phyloP scores from a whole-genome alignment of 352 stramenopile species.

The Globisporangium solare region DNA sequence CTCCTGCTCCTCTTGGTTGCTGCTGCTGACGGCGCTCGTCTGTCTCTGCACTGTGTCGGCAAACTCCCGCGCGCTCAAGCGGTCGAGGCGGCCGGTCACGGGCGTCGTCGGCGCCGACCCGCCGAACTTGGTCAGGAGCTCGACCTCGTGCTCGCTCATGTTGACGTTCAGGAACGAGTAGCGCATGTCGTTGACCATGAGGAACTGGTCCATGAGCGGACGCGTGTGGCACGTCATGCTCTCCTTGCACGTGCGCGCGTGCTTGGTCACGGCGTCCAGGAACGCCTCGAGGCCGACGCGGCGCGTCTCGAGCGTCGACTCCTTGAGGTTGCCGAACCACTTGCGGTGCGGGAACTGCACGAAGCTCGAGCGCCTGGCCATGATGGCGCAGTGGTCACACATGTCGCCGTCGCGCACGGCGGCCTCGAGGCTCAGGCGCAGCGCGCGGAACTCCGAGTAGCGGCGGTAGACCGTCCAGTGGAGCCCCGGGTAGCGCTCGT shows the following conservation, averaged over 20 bases:
- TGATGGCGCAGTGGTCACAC: constrained; percentile 72
- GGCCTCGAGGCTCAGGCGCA: constrained; percentile 59
- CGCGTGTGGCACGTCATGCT: constrained; percentile 68
- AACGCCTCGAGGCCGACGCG: constrained; percentile 72
- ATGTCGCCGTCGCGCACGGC: constrained; percentile 62
- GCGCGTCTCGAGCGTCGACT: constrained; percentile 71
- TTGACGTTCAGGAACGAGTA: constrained; percentile 87
- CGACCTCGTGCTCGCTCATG: constrained; percentile 56
- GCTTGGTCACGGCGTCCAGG: constrained; percentile 67
- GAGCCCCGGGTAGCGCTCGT: constrained; percentile 61
- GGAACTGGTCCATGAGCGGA: constrained; percentile 80
- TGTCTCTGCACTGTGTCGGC: constrained; percentile 25
- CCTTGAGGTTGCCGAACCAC: constrained; percentile 67
- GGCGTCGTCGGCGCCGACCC: constrained; percentile 17
- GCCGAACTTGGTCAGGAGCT: constrained; percentile 34
- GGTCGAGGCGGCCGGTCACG: constrained; percentile 24
- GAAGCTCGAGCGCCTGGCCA: constrained; percentile 78
- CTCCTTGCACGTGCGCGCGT: constrained; percentile 72
- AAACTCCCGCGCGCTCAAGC: constrained; percentile 33
- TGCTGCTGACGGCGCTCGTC: constrained; percentile 12
- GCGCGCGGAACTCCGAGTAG: constrained; percentile 80
- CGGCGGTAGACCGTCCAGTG: constrained; percentile 83
- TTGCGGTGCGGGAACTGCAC: constrained; percentile 76
- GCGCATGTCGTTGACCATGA: constrained; percentile 86
- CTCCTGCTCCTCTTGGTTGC: constrained; percentile 10